Evolutionary conservation across 2,329 filamentous ascomycete species (phyloP).

Genomic region (Orbilia oligospora): DNA sequence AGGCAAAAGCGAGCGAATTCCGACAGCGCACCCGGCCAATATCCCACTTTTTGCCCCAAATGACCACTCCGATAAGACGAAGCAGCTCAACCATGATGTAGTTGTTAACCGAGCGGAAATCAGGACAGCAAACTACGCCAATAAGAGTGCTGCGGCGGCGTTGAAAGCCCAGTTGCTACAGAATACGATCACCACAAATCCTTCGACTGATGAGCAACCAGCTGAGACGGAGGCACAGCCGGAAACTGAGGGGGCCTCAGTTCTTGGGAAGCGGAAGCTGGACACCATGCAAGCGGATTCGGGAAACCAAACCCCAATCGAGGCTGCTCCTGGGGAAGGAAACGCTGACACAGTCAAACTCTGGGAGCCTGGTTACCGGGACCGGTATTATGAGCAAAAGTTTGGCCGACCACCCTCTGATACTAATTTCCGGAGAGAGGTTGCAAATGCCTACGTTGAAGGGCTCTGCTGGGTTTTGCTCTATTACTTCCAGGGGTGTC

Average conservation of each 20-base stretch:
- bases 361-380: slow-evolving; percentile 95
- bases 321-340: slow-evolving; percentile 63
- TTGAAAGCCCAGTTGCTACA: slow-evolving; percentile 83
- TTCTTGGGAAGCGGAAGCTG: slow-evolving; percentile 82
- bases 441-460: slow-evolving; percentile 92
- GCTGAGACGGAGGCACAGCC: slow-evolving; percentile 62
- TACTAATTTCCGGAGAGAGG: slow-evolving; percentile 86
- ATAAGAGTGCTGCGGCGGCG: slow-evolving; percentile 93
- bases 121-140: slow-evolving; percentile 81
- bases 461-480: slow-evolving; percentile 94
- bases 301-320: slow-evolving; percentile 69
- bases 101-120: slow-evolving; percentile 80
- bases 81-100: slow-evolving; percentile 85
- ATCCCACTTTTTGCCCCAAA: slow-evolving; percentile 74
- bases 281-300: slow-evolving; percentile 76
- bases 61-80: slow-evolving; percentile 72
- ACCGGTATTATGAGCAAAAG: slow-evolving; percentile 97
- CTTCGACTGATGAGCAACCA: background rate
- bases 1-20: slow-evolving; percentile 64
- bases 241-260: slow-evolving; percentile 66
- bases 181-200: slow-evolving; percentile 53
- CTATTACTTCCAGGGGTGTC: slow-evolving; percentile 98
- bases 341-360: slow-evolving; percentile 83
- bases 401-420: slow-evolving; percentile 87
- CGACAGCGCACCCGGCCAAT: slow-evolving; percentile 68